These are phyloP conservation scores for Roridomyces roridus DNA, from an alignment of 768 basidiomycete genomes.

Conservation along the genomic window DNA sequence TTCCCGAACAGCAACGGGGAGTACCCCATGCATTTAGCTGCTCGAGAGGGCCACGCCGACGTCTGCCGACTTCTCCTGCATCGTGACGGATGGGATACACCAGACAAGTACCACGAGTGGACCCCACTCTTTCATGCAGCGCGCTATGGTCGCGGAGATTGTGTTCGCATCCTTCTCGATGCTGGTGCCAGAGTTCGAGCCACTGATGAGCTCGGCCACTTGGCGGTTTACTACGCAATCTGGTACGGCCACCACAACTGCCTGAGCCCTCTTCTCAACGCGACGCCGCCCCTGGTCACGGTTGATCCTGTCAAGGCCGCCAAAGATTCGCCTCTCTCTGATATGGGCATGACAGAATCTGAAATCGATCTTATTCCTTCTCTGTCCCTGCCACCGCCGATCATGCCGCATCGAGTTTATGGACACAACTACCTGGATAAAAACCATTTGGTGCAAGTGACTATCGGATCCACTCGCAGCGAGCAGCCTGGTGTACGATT, in stretches of 20 bases:
- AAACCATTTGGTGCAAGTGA: constrained; percentile 83
- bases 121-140: constrained; percentile 97
- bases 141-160: constrained; percentile 79
- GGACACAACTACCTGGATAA: constrained; percentile 95
- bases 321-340: constrained; percentile 48
- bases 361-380: constrained; percentile 94
- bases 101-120: constrained; percentile 98
- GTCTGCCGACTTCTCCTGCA: constrained; percentile 79
- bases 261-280: constrained; percentile 63
- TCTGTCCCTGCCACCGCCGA: constrained; percentile 94
- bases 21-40: constrained; percentile 95
- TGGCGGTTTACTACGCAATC: constrained; percentile 91
- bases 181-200: constrained; percentile 80
- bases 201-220: constrained; percentile 84
- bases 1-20: constrained; percentile 94
- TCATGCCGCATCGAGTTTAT: constrained; percentile 97
- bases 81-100: constrained; percentile 81
- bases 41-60: constrained; percentile 88
- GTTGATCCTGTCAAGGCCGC: constrained; percentile 28
- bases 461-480: constrained; percentile 64
- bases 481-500: constrained; percentile 62
- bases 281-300: constrained; percentile 39
- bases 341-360: constrained; percentile 49
- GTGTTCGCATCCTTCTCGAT: constrained; percentile 78
- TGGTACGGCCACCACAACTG: constrained; percentile 91